Evolutionary conservation across 305 asterid genomes (phyloP), one percentile per base, ranked within the genome.

Genomic region (Rubia tinctorum): DNA sequence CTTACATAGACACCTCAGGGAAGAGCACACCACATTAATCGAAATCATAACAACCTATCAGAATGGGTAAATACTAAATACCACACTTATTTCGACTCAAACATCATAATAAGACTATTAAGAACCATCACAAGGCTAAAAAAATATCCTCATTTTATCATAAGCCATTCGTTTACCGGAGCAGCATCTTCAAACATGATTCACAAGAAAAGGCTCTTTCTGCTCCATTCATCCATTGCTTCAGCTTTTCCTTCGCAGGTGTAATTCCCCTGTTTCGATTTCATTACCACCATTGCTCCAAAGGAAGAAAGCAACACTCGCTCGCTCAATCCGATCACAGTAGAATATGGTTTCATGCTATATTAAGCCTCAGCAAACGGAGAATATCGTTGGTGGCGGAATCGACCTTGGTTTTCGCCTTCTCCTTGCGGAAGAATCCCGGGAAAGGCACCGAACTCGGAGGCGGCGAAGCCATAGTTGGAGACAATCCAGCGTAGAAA

Each of bases 371-470:
- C 63, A 76, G 45, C 30, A 76, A 60, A 3, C 79, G 75, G 42
- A 69, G 80, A 34, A 77, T 40, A 59, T 66, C 73, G 62, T 60
- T 65, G 69, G 76, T 77, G 27, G 77, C 77, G 18, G 17, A 66
- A 25, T 73, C 77, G 7, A 43, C 61, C 25, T 73, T 53, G 23
- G 59, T 17, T 6, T 53, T 63, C 40, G 17, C 73, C 81, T 58
- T 73, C 77, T 67, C 56, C 71, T 68, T 78, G 62, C 72, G 8
- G 40, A 73, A 78, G 67, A 78, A 78, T 1, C 72, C 59, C 14
- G 83, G 83, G 44, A 80, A 20, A 0, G 83, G 83, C 23, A 80
- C 78, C 40, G 83, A 80, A 49, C 80, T 80, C 1, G 83, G 83
- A 47, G 62, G 76, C 12, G 83, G 83, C 18, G 83, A 80, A 53